Evolutionary conservation across 805 yeast genomes (phyloP).

Genomic region (Metschnikowia arizonensis): DNA sequence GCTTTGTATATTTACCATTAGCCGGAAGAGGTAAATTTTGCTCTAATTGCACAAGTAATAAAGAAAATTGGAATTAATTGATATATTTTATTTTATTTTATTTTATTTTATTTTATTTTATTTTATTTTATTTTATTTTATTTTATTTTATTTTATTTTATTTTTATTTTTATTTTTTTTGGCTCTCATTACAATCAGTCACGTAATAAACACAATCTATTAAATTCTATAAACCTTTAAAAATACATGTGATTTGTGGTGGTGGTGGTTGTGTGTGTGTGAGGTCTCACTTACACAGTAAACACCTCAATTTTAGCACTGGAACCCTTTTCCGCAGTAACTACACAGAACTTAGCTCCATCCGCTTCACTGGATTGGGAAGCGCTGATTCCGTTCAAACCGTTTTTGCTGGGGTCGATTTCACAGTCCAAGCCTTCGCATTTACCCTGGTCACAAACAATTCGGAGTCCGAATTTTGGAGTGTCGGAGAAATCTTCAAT

Average conservation of each 20-base stretch:
- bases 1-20: not conserved
- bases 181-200: not conserved
- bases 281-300: conserved; percentile 7
- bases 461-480: conserved; percentile 69
- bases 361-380: conserved; percentile 39
- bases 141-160: too few relatives aligned
- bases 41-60: not conserved
- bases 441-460: conserved; percentile 63
- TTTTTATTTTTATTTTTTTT: not conserved
- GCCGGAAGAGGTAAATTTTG: not conserved
- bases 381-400: conserved; percentile 52
- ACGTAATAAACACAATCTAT: not conserved
- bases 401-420: conserved; percentile 66
- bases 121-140: too few relatives aligned
- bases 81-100: too few relatives aligned
- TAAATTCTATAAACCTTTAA: not conserved
- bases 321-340: conserved; percentile 63
- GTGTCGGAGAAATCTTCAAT: conserved; percentile 56
- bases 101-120: too few relatives aligned
- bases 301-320: conserved; percentile 74
- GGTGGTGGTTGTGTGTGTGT: too few relatives aligned
- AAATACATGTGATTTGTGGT: conserved; percentile 1
- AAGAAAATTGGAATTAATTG: not conserved
- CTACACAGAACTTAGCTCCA: conserved; percentile 79
- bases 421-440: conserved; percentile 80